Percentiles rank a stretch among this genome's conserved stretches.
phyloP scores from a whole-genome alignment of 2,329 filamentous ascomycete species.

The Colletotrichum zoysiae region DNA sequence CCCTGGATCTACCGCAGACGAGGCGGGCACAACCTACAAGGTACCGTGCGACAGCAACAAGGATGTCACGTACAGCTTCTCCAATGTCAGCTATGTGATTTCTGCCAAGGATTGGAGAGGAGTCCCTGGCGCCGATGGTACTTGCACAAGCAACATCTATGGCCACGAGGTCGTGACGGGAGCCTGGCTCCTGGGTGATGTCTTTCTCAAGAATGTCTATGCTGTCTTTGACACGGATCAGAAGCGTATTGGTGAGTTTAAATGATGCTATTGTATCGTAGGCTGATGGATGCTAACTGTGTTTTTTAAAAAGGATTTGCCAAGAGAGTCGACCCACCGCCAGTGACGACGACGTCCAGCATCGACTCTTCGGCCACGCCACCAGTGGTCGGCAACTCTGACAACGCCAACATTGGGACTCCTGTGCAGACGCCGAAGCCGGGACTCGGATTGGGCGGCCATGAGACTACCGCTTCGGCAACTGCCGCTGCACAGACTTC shows the following conservation, averaged over 20 bases:
- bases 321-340: slow-evolving; percentile 47
- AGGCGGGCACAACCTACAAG: slow-evolving; percentile 70
- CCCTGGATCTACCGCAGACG: slow-evolving; percentile 68
- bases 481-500: slow-evolving; percentile 42
- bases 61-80: slow-evolving; percentile 75
- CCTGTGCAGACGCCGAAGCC: slow-evolving; percentile 37
- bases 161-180: slow-evolving; percentile 75
- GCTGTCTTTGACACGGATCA: slow-evolving; percentile 84
- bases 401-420: slow-evolving; percentile 18
- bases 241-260: slow-evolving; percentile 68
- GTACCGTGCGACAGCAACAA: slow-evolving; percentile 79
- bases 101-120: slow-evolving; percentile 79
- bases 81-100: slow-evolving; percentile 74
- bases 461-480: slow-evolving; percentile 50
- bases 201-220: slow-evolving; percentile 92
- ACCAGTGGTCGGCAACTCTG: slow-evolving; percentile 29
- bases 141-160: slow-evolving; percentile 80
- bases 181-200: slow-evolving; percentile 85
- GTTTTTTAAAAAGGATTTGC: slow-evolving; percentile 53
- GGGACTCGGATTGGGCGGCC: slow-evolving; percentile 52
- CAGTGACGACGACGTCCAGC: slow-evolving; percentile 37
- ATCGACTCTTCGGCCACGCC: slow-evolving; percentile 16
- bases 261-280: no score
- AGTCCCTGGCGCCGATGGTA: slow-evolving; percentile 56
- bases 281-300: slow-evolving; percentile 22